A percentile compares a stretch with the other conserved stretches of the same genome.
Conservation (phyloP, 352 stramenopile genomes). For the Phytopythium mirpurense region DNA sequence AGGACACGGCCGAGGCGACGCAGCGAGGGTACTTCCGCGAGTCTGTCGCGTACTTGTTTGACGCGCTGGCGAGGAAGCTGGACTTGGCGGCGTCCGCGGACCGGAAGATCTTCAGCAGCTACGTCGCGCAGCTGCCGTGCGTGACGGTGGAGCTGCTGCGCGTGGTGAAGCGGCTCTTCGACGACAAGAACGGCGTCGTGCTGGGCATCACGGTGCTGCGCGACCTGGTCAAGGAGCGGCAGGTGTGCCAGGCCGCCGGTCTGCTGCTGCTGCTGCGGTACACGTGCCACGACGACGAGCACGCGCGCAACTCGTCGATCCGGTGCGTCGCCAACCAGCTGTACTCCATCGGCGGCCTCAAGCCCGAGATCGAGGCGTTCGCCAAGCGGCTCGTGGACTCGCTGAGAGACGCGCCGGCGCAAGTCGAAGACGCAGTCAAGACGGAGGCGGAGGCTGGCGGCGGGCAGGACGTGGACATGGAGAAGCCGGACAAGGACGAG, state of each 20-base stretch:
- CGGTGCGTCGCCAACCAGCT: conserved; percentile 78
- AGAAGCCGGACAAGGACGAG: conserved; percentile 10
- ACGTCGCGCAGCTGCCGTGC: conserved; percentile 51
- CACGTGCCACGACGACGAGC: conserved; percentile 60
- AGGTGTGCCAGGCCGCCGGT: conserved; percentile 38
- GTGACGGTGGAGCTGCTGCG: conserved; percentile 56
- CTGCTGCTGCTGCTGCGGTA: conserved; percentile 66
- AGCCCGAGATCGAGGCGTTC: conserved; percentile 55
- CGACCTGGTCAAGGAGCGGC: conserved; percentile 64
- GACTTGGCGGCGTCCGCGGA: conserved; percentile 54
- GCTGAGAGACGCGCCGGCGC: conserved; percentile 19
- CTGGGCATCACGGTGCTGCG: conserved; percentile 69
- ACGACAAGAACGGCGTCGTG: conserved; percentile 50
- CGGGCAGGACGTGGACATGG: conserved; percentile 18
- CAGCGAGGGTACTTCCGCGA: conserved; percentile 25
- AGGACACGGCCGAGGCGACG: background rate
- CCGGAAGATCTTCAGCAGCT: conserved; percentile 61
- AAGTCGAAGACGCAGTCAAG: conserved; percentile 12
- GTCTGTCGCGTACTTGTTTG: conserved; percentile 50
- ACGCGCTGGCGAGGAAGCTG: conserved; percentile 30
- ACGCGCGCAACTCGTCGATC: conserved; percentile 63
- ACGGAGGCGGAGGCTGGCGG: background rate
- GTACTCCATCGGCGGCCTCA: conserved; percentile 48
- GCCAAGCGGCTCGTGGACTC: conserved; percentile 55
- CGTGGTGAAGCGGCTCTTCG: conserved; percentile 42